phyloP scores from a whole-genome alignment of 2,329 filamentous ascomycete species.

The Penicillium sp. region DNA sequence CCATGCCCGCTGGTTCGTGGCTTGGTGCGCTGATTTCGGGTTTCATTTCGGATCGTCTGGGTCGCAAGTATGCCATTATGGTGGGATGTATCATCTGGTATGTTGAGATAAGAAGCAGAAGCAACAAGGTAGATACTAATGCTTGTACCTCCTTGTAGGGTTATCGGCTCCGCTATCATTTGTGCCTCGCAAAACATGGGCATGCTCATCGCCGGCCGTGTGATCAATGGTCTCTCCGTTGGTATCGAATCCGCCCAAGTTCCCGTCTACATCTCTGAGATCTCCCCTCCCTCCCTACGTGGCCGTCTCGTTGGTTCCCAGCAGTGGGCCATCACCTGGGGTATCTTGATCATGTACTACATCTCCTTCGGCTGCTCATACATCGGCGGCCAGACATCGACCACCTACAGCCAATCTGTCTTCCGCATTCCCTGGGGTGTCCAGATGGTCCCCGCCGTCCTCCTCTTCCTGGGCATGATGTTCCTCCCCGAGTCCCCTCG shows the following conservation, averaged over 20 bases:
- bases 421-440: conserved; percentile 68
- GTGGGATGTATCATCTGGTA: conserved; percentile 53
- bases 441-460: conserved; percentile 62
- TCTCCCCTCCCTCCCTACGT: conserved; percentile 59
- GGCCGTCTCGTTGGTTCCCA: conserved; percentile 70
- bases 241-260: conserved; percentile 73
- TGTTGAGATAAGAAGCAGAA: conserved; percentile 2
- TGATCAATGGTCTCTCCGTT: conserved; percentile 71
- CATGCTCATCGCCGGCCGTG: conserved; percentile 70
- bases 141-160: conserved; percentile 48
- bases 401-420: conserved; percentile 47
- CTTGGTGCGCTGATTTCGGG: conserved; percentile 60
- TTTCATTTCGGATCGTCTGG: conserved; percentile 58
- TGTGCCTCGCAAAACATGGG: conserved; percentile 63
- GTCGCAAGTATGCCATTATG: conserved; percentile 56
- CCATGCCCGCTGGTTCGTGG: conserved; percentile 74
- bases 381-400: conserved; percentile 50
- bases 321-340: conserved; percentile 75
- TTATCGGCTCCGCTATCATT: conserved; percentile 59
- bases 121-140: not conserved
- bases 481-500: conserved; percentile 60
- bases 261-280: conserved; percentile 70
- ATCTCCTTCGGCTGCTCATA: conserved; percentile 64
- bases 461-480: conserved; percentile 60
- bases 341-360: conserved; percentile 70